These are phyloP conservation scores for Simplicillium sp. DNA, from an alignment of 2,329 filamentous ascomycete species.

Conservation along the genomic window DNA sequence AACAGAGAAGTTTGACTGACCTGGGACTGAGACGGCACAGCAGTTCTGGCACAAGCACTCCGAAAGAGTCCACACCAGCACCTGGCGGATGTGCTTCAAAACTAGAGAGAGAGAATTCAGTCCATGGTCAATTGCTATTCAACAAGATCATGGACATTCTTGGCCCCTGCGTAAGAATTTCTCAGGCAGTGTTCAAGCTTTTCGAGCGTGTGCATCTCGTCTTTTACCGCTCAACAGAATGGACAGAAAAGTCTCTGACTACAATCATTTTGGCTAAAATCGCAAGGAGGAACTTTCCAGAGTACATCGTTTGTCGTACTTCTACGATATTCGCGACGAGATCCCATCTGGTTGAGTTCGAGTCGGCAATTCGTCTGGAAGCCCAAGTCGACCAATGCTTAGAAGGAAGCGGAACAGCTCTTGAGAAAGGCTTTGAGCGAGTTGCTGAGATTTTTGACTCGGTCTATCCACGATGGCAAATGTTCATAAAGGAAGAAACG, in stretches of 20 bases:
- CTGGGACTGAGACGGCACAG: conserved; percentile 56
- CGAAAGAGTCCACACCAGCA: conserved; percentile 29
- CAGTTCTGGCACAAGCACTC: conserved; percentile 44
- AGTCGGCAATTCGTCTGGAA: conserved; percentile 75
- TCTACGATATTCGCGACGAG: conserved; percentile 80
- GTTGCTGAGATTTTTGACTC: conserved; percentile 65
- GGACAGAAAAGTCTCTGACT: conserved; percentile 94
- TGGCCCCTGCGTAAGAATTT: conserved; percentile 77
- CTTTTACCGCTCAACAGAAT: conserved; percentile 91
- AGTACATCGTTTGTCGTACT: conserved; percentile 83
- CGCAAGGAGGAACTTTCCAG: conserved; percentile 75
- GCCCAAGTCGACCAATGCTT: conserved; percentile 72
- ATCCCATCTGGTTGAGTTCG: conserved; percentile 72
- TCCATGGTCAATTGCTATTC: conserved; percentile 65
- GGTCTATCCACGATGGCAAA: conserved; percentile 74
- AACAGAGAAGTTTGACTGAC: conserved; percentile 67
- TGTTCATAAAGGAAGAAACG: conserved; percentile 63
- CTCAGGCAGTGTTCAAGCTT: conserved; percentile 60
- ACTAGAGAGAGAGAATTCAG: conserved; percentile 30
- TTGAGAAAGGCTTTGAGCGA: conserved; percentile 52
- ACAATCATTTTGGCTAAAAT: conserved; percentile 92
- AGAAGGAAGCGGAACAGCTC: conserved; percentile 66
- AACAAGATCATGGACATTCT: conserved; percentile 67
- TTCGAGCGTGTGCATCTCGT: conserved; percentile 94
- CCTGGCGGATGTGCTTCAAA: conserved; percentile 4